A percentile compares a stretch with the other conserved stretches of the same genome.
phyloP scores from a whole-genome alignment of 2,329 filamentous ascomycete species.

The Septoria linicola region DNA sequence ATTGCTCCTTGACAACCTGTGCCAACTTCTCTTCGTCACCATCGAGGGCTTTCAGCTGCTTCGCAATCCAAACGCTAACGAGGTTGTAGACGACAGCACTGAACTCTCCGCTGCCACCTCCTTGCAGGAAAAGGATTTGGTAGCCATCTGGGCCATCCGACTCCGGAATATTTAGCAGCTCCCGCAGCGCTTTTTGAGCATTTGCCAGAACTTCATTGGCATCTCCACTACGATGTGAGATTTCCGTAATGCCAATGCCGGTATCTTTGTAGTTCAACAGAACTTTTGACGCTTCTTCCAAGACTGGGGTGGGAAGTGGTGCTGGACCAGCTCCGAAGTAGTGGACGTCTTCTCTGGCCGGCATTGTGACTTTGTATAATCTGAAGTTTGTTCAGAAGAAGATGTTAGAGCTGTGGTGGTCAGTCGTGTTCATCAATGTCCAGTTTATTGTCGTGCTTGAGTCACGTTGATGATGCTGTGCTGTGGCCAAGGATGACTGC shows the following conservation, averaged over 20 bases:
- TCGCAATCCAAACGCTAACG: constrained; percentile 75
- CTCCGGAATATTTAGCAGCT: constrained; percentile 76
- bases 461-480: neutral
- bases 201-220: constrained; percentile 77
- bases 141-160: constrained; percentile 79
- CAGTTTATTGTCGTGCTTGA: neutral
- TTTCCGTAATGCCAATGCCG: constrained; percentile 83
- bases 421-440: too few species aligned
- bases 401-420: too few species aligned
- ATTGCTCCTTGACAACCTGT: constrained; percentile 63
- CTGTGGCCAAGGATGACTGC: neutral
- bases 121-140: constrained; percentile 85
- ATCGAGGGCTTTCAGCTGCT: constrained; percentile 47
- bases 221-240: constrained; percentile 79
- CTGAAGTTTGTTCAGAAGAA: too few species aligned
- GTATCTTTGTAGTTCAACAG: constrained; percentile 79
- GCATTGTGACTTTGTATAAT: constrained; percentile 64
- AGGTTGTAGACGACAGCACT: constrained; percentile 81
- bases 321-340: constrained; percentile 93
- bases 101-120: constrained; percentile 83
- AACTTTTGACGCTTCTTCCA: constrained; percentile 72
- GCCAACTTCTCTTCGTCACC: constrained; percentile 60
- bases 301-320: constrained; percentile 75
- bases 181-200: constrained; percentile 70
- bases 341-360: constrained; percentile 69